phyloP scores from a whole-genome alignment of 1,284 basidiomycete genomes.

The Pseudozyma pruni region DNA sequence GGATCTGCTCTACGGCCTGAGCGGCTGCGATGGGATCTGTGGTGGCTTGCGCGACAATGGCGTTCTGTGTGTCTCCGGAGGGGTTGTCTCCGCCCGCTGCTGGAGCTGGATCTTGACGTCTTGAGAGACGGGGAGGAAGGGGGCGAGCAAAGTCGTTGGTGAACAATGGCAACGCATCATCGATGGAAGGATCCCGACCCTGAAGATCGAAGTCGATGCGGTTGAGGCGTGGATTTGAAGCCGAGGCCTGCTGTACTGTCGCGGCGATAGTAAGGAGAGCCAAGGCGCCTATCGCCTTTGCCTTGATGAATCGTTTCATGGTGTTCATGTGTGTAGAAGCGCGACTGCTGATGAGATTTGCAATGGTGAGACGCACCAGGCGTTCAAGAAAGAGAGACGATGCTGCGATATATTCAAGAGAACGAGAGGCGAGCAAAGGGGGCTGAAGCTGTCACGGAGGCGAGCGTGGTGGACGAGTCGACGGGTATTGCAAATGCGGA shows the following conservation, averaged over 20 bases:
- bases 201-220: conserved; percentile 30
- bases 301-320: conserved; percentile 12
- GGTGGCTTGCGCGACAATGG: conserved; percentile 16
- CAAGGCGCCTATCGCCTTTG: conserved; percentile 18
- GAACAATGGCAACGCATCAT: conserved; percentile 17
- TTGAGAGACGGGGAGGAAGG: conserved; percentile 4
- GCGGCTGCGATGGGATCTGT: conserved; percentile 36
- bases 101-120: conserved; percentile 15
- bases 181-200: conserved; percentile 3
- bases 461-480: neutral
- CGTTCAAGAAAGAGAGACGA: too few species aligned
- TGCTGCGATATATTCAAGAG: too few species aligned
- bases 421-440: neutral
- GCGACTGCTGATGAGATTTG: neutral
- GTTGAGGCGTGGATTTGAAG: conserved; percentile 39
- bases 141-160: conserved; percentile 5
- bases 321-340: neutral
- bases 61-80: conserved; percentile 7
- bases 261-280: conserved; percentile 22
- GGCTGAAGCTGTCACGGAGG: neutral
- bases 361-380: conserved; percentile 6
- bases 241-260: conserved; percentile 7
- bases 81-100: neutral
- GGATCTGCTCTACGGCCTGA: conserved; percentile 25
- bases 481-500: neutral